Percentiles rank a stretch among this genome's conserved stretches.
phyloP scores from a whole-genome alignment of 768 basidiomycete species.

The Trametes cingulata region DNA sequence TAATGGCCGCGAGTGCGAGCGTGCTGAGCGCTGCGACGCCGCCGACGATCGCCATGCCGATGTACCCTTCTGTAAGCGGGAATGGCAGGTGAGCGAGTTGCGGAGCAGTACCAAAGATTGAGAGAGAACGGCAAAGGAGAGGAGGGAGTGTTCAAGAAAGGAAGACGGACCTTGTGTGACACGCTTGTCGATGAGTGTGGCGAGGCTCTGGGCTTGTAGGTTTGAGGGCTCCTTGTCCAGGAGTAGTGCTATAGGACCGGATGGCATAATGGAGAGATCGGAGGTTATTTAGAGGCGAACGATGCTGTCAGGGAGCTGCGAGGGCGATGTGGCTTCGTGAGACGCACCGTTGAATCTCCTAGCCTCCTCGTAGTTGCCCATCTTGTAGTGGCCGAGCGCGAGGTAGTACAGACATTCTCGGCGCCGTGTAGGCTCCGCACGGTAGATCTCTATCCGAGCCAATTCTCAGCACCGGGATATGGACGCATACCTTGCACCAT shows the following conservation, averaged over 20 bases:
- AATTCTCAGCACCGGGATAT: background rate
- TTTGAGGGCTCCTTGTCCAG: slow-evolving; percentile 93
- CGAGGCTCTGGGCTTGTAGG: slow-evolving; percentile 86
- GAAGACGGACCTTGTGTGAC: slow-evolving; percentile 69
- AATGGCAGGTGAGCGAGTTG: background rate
- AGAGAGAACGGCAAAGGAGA: background rate
- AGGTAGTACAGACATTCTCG: slow-evolving; percentile 97
- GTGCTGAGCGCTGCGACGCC: slow-evolving; percentile 86
- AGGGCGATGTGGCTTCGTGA: background rate
- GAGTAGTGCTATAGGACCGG: slow-evolving; percentile 61
- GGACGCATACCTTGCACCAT: too few relatives aligned
- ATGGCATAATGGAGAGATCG: background rate
- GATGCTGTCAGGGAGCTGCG: too few relatives aligned
- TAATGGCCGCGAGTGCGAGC: slow-evolving; percentile 67
- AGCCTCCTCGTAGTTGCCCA: slow-evolving; percentile 92
- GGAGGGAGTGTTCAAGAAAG: too few relatives aligned
- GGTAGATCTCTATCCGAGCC: slow-evolving; percentile 75
- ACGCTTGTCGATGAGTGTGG: slow-evolving; percentile 81
- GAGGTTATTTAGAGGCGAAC: background rate
- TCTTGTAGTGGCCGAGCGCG: slow-evolving; percentile 94
- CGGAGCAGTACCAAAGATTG: background rate
- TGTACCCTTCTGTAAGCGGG: slow-evolving; percentile 79
- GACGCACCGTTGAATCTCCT: slow-evolving; percentile 89
- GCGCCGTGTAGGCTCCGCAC: slow-evolving; percentile 79
- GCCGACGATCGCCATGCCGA: slow-evolving; percentile 95